Evolutionary conservation across 2,329 filamentous ascomycete species (phyloP).

Genomic region (Trichothecium roseum): DNA sequence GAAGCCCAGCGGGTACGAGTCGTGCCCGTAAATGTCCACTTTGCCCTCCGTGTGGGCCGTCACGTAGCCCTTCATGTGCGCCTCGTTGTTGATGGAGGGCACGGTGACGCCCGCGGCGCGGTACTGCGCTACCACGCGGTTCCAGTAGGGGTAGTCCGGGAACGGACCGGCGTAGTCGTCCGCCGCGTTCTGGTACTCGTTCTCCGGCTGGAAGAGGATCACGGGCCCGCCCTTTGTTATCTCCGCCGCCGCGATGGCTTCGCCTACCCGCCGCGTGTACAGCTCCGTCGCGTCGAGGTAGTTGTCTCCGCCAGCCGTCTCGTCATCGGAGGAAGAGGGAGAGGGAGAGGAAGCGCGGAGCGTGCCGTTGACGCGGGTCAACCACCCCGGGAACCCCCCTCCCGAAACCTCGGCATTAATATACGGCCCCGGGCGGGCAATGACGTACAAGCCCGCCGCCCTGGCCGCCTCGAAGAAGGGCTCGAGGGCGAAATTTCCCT

Average conservation of each 20-base stretch:
- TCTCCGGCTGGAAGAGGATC: conserved; percentile 72
- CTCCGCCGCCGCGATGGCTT: conserved; percentile 61
- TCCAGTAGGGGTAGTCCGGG: conserved; percentile 60
- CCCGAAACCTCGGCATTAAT: conserved; percentile 71
- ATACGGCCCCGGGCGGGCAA: conserved; percentile 63
- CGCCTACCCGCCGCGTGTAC: conserved; percentile 52
- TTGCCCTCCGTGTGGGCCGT: conserved; percentile 21
- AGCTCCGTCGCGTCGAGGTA: conserved; percentile 59
- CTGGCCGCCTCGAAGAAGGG: conserved; percentile 68
- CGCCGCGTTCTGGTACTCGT: conserved; percentile 55
- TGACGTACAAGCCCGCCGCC: conserved; percentile 64
- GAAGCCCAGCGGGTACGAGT: conserved; percentile 34
- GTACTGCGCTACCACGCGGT: conserved; percentile 59
- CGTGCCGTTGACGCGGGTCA: conserved; percentile 55
- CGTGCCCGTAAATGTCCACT: conserved; percentile 5
- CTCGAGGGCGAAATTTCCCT: conserved; percentile 62
- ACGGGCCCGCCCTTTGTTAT: conserved; percentile 77
- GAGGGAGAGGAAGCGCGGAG: conserved; percentile 42
- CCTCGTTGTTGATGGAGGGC: conserved; percentile 58
- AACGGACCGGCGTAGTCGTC: conserved; percentile 40
- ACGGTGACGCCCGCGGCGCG: conserved; percentile 60
- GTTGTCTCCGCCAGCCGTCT: no score
- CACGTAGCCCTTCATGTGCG: conserved; percentile 36
- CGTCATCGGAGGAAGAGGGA: neutral
- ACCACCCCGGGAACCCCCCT: conserved; percentile 74